Percentiles rank a stretch among this genome's conserved stretches.
These are phyloP conservation scores for Colletotrichum sansevieriae DNA, from an alignment of 2,329 filamentous ascomycete genomes.

Conservation along the genomic window DNA sequence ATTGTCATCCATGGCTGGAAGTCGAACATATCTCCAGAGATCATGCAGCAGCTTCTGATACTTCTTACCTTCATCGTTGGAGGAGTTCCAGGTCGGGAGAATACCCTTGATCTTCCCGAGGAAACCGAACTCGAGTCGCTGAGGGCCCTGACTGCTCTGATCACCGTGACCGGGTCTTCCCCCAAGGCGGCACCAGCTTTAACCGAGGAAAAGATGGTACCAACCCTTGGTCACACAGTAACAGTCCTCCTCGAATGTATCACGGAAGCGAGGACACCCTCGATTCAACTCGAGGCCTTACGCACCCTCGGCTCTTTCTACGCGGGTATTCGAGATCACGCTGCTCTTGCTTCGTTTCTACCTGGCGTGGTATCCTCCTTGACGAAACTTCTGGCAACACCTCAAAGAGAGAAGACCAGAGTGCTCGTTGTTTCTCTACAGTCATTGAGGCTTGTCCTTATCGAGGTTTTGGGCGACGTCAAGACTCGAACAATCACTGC, in stretches of 20 bases:
- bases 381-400: constrained; percentile 79
- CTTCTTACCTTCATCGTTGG: constrained; percentile 86
- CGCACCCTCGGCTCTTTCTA: constrained; percentile 73
- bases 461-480: constrained; percentile 69
- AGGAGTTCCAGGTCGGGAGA: constrained; percentile 72
- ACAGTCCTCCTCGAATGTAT: constrained; percentile 83
- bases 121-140: constrained; percentile 82
- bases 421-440: constrained; percentile 75
- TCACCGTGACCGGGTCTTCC: constrained; percentile 69
- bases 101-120: constrained; percentile 67
- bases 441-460: constrained; percentile 67
- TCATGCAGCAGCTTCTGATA: constrained; percentile 88
- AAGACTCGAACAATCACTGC: constrained; percentile 62
- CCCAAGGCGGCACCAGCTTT: constrained; percentile 63
- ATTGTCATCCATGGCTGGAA: constrained; percentile 87
- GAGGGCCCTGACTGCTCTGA: constrained; percentile 75
- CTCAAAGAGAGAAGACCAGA: constrained; percentile 66
- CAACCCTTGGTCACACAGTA: constrained; percentile 84
- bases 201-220: constrained; percentile 72
- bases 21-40: constrained; percentile 74
- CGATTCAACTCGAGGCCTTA: constrained; percentile 80
- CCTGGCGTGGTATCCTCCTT: constrained; percentile 89
- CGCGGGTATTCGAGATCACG: constrained; percentile 74
- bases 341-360: constrained; percentile 86
- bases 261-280: constrained; percentile 71